Base-by-base conservation (phyloP, 2,329 filamentous ascomycete genomes). In the Allantophomopsis cytisporea region DNA sequence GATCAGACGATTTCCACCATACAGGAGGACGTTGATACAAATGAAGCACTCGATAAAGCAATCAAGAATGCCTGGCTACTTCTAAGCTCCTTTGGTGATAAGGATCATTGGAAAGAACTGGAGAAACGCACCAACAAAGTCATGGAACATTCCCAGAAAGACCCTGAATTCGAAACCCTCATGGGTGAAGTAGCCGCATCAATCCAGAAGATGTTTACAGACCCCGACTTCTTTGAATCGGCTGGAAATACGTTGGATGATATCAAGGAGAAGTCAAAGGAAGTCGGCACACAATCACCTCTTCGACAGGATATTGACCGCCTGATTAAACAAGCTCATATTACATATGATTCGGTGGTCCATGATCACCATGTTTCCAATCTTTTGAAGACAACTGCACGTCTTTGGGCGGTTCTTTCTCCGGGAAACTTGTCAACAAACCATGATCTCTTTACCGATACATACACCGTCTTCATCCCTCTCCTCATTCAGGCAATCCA, bases 211-310 rank as follows among this genome's bases (percentile, higher is more conserved):
- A 78, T 95, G 56, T 64, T 96, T 33, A 91, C 78, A 0, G 83
- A 95, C 45, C 88, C 89, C 0, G 72, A 79, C 4, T 95, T 94
- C 59, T 84, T 93, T 51, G 82, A 88, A 36, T 69, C 84, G 31
- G 76, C 77, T 1, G 75, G 37, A 7, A 57, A 68, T 37, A 66
- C 68, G 8, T 59, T 78, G 31, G 58, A 65, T 12, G 60, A 68
- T 2, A 47, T 80, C 5, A 65, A 71, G 21, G 58, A 60, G 10
- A 69, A 71, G 50, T 67, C 69, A 4, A 72, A 79, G 44, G 75
- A 82, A 44, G 67, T 86, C 2, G 73, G 77, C 2, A 69, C 68
- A 0, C 76, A 81, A 33, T 81, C 82, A 2, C 73, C 71, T 4
- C 64, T 94, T 3, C 71, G 76, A 12, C 67, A 81, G 14, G 84